Evolutionary conservation across 192 early-diverging fungal genomes (phyloP).

Genomic region (Dimargaris xerosporica): DNA sequence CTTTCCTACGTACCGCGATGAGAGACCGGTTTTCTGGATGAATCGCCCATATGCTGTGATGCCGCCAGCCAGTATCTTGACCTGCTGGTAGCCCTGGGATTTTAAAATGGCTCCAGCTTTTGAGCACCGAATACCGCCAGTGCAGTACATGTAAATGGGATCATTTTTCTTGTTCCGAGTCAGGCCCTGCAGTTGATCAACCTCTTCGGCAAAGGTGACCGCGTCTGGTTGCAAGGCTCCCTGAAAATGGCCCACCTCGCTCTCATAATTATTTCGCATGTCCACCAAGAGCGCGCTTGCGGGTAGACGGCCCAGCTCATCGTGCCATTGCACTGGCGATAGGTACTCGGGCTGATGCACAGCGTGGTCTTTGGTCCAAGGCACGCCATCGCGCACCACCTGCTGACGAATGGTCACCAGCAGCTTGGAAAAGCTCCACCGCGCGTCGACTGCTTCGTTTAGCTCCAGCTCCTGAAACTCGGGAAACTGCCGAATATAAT

Average conservation of each 20-base stretch:
- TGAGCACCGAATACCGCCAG: constrained; percentile 66
- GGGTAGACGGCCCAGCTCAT: constrained; percentile 17
- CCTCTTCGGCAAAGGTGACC: constrained; percentile 53
- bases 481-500: constrained; percentile 35
- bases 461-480: constrained; percentile 40
- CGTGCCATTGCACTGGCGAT: background rate
- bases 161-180: constrained; percentile 36
- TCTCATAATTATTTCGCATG: constrained; percentile 71
- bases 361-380: background rate
- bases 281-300: constrained; percentile 34
- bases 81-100: constrained; percentile 42
- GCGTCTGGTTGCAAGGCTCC: constrained; percentile 51
- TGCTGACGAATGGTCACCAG: background rate
- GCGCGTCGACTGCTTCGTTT: constrained; percentile 43
- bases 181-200: constrained; percentile 39
- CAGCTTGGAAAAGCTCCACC: constrained; percentile 4
- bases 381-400: background rate
- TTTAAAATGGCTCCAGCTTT: constrained; percentile 60
- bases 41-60: constrained; percentile 60
- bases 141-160: constrained; percentile 63
- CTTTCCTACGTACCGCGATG: constrained; percentile 51
- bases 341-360: constrained; percentile 1
- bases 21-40: constrained; percentile 15
- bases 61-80: constrained; percentile 56
- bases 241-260: constrained; percentile 51